These are phyloP conservation scores for Pseudopithomyces maydicus DNA, from an alignment of 2,329 filamentous ascomycete genomes.

Conservation along the genomic window DNA sequence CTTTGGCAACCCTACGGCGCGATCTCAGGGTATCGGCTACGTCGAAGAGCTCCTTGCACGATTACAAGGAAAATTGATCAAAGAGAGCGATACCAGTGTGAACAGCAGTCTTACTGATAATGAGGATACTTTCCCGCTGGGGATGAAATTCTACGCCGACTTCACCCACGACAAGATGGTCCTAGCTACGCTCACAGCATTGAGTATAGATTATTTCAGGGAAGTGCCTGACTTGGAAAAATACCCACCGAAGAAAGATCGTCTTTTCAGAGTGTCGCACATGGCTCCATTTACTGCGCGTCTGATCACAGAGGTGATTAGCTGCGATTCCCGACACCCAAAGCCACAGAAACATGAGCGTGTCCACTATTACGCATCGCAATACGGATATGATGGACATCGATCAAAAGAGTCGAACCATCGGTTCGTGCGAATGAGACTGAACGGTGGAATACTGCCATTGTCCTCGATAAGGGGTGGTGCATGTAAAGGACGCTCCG, in stretches of 20 bases:
- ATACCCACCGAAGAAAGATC: constrained; percentile 51
- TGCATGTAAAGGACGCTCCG: constrained; percentile 2
- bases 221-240: constrained; percentile 51
- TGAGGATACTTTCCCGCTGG: constrained; percentile 52
- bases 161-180: constrained; percentile 61
- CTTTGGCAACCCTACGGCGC: constrained; percentile 56
- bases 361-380: constrained; percentile 49
- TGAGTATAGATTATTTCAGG: constrained; percentile 61
- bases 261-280: constrained; percentile 56
- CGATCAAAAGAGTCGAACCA: neutral
- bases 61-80: constrained; percentile 54
- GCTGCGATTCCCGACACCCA: constrained; percentile 52
- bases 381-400: constrained; percentile 51
- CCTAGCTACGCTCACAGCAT: constrained; percentile 55
- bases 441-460: constrained; percentile 8
- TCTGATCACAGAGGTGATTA: constrained; percentile 62
- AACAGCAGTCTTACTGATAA: constrained; percentile 57
- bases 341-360: constrained; percentile 45
- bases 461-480: constrained; percentile 8
- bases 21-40: constrained; percentile 60
- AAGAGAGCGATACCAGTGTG: constrained; percentile 56
- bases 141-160: constrained; percentile 57
- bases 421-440: constrained; percentile 4
- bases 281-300: constrained; percentile 62
- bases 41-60: constrained; percentile 58